A percentile compares a stretch with the other conserved stretches of the same genome.
Conservation (phyloP, 495 filamentous ascomycete species). For the Tuber aestivum region DNA sequence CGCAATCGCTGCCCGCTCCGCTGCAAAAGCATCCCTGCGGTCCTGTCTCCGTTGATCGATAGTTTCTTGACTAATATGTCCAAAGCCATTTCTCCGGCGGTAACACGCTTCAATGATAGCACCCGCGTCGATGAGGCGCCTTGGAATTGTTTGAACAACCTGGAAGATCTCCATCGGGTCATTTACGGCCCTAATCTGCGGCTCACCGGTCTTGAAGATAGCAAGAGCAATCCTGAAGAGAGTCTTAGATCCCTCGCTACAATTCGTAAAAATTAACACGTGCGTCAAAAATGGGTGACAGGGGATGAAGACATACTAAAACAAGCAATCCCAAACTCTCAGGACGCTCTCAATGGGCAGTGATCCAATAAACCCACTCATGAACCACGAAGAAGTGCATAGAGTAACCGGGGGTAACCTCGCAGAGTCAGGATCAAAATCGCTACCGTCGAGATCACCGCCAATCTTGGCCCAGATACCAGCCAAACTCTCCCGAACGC, state of each 20-base stretch:
- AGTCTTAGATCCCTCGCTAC: conserved; percentile 75
- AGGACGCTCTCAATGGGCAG: conserved; percentile 84
- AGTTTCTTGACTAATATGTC: conserved; percentile 64
- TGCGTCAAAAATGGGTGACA: background rate
- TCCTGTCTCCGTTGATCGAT: conserved; percentile 59
- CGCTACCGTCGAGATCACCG: conserved; percentile 59
- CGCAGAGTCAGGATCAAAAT: conserved; percentile 49
- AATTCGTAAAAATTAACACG: conserved; percentile 14
- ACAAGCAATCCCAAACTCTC: conserved; percentile 91
- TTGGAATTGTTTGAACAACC: conserved; percentile 83
- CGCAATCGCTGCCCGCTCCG: conserved; percentile 43
- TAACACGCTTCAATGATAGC: conserved; percentile 73
- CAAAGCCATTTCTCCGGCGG: conserved; percentile 70
- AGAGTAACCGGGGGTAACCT: conserved; percentile 82
- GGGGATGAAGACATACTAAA: conserved; percentile 51
- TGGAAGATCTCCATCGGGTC: conserved; percentile 97
- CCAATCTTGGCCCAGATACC: conserved; percentile 83
- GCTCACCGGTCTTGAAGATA: conserved; percentile 86
- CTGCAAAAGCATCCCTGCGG: conserved; percentile 50
- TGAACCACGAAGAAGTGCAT: conserved; percentile 96
- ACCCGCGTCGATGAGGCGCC: conserved; percentile 74
- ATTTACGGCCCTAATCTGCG: conserved; percentile 67
- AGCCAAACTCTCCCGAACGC: conserved; percentile 75
- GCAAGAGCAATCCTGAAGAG: conserved; percentile 90
- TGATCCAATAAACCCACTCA: conserved; percentile 91